These are phyloP conservation scores for Ottelia alismoides DNA, from an alignment of 106 monocot species.

Conservation along the genomic window DNA sequence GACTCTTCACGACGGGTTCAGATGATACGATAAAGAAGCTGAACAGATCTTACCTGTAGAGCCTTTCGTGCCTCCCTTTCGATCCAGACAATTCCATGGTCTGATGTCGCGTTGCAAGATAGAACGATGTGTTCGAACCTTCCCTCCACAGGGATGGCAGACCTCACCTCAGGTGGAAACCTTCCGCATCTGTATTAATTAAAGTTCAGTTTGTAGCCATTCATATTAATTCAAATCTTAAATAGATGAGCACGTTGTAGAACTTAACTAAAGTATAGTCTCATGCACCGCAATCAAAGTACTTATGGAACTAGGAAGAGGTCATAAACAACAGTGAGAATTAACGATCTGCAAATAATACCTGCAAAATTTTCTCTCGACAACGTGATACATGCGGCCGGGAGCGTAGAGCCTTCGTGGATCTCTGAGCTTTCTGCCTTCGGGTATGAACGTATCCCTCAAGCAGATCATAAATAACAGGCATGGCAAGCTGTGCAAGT, in stretches of 20 bases:
- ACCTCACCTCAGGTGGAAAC: constrained; percentile 70
- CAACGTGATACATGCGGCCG: constrained; percentile 87
- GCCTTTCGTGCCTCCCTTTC: constrained; percentile 66
- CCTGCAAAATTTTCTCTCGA: constrained; percentile 96
- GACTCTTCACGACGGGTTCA: too few species aligned
- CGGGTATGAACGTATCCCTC: constrained; percentile 92
- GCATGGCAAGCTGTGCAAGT: constrained; percentile 88
- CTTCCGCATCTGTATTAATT: constrained; percentile 58
- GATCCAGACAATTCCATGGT: constrained; percentile 74
- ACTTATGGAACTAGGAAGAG: too few species aligned
- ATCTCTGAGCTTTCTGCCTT: constrained; percentile 76
- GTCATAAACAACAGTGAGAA: too few species aligned
- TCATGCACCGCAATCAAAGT: too few species aligned
- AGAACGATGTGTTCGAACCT: constrained; percentile 87
- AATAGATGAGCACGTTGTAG: too few species aligned
- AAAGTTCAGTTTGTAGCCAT: too few species aligned
- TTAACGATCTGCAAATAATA: too few species aligned
- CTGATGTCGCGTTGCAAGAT: constrained; percentile 65
- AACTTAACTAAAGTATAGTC: too few species aligned
- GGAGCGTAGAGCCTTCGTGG: constrained; percentile 93
- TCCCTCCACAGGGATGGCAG: constrained; percentile 82
- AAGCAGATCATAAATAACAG: constrained; percentile 71
- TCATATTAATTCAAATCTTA: too few species aligned
- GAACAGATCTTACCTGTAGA: constrained; percentile 47
- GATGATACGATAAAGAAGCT: too few species aligned